Evolutionary conservation across 2,329 filamentous ascomycete species (phyloP).

Genomic region (Aspergillus versicolor): DNA sequence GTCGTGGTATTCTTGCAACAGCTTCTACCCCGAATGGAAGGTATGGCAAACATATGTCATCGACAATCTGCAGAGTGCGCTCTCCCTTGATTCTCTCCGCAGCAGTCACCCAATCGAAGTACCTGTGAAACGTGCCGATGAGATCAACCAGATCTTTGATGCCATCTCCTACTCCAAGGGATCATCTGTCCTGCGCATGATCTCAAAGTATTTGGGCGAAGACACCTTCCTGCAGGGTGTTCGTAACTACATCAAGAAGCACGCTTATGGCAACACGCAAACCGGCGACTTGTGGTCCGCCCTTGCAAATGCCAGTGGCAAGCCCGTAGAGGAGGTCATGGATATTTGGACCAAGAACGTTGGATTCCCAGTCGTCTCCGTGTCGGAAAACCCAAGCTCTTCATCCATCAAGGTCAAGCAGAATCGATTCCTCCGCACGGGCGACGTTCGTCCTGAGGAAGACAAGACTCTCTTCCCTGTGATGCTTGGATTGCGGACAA

Average conservation of each 20-base stretch:
- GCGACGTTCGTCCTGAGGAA: slow-evolving; percentile 90
- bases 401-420: slow-evolving; percentile 84
- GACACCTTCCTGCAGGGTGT: slow-evolving; percentile 91
- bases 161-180: slow-evolving; percentile 97
- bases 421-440: slow-evolving; percentile 90
- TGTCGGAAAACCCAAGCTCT: slow-evolving; percentile 70
- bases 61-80: slow-evolving; percentile 83
- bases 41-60: slow-evolving; percentile 96
- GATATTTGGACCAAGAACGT: slow-evolving; percentile 97
- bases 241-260: slow-evolving; percentile 86
- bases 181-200: slow-evolving; percentile 94
- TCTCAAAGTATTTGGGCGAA: slow-evolving; percentile 91
- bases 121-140: slow-evolving; percentile 88
- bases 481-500: slow-evolving; percentile 80
- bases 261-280: slow-evolving; percentile 92
- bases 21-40: slow-evolving; percentile 97
- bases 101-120: slow-evolving; percentile 97
- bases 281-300: slow-evolving; percentile 90
- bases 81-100: slow-evolving; percentile 83
- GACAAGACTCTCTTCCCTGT: slow-evolving; percentile 86
- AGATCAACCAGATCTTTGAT: slow-evolving; percentile 98
- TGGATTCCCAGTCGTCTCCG: slow-evolving; percentile 85
- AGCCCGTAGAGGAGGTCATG: slow-evolving; percentile 87
- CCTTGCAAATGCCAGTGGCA: slow-evolving; percentile 82
- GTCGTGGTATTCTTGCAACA: slow-evolving; percentile 92